Conservation (phyloP, 495 filamentous ascomycete species). For the Annulohypoxylon nitens region DNA sequence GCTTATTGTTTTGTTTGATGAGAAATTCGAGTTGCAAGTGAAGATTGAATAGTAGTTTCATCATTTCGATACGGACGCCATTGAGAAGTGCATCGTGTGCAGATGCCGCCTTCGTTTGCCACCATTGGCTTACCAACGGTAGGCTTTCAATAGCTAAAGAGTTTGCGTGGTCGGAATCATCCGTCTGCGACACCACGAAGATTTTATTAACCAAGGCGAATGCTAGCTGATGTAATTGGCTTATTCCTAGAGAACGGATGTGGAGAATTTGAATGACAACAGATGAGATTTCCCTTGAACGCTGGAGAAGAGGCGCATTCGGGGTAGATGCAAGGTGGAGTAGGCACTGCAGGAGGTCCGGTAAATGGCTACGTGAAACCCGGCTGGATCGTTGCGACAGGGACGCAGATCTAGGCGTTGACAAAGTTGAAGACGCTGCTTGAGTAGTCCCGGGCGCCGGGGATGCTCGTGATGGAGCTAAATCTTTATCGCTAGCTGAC, state of each 20-base stretch:
- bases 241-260: constrained; percentile 66
- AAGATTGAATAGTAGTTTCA: constrained; percentile 76
- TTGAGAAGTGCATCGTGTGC: constrained; percentile 79
- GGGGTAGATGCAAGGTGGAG: constrained; percentile 72
- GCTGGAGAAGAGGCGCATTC: constrained; percentile 76
- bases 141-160: constrained; percentile 70
- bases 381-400: constrained; percentile 33
- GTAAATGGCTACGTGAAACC: constrained; percentile 45
- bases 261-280: constrained; percentile 73
- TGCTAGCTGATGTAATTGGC: constrained; percentile 74
- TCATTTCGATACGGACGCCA: constrained; percentile 69
- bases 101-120: constrained; percentile 74
- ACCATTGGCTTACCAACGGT: constrained; percentile 78
- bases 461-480: constrained; percentile 53
- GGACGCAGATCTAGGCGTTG: constrained; percentile 51
- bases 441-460: constrained; percentile 55
- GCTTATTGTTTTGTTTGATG: constrained; percentile 46
- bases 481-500: constrained; percentile 54
- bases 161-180: constrained; percentile 73
- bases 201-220: constrained; percentile 82
- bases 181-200: constrained; percentile 72
- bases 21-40: constrained; percentile 68
- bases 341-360: constrained; percentile 75
- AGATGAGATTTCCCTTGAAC: constrained; percentile 68
- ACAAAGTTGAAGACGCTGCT: constrained; percentile 45